phyloP scores from a whole-genome alignment of 2,329 filamentous ascomycete genomes.

The Uncinocarpus reesii region DNA sequence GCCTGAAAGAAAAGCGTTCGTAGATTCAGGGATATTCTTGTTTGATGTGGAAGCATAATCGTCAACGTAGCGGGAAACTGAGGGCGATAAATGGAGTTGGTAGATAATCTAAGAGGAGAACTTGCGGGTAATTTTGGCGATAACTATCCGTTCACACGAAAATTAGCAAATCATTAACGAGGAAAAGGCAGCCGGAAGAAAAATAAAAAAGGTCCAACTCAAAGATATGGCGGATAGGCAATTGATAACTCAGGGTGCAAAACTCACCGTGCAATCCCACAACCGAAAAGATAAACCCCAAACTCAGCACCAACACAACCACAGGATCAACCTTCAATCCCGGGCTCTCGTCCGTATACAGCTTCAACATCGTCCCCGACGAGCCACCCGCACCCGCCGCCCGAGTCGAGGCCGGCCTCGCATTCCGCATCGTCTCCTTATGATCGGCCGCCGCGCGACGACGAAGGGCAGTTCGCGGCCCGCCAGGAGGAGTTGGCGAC shows the following conservation, averaged over 20 bases:
- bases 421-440: slow-evolving; percentile 95
- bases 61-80: neutral
- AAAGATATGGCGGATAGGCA: neutral
- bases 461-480: slow-evolving; percentile 88
- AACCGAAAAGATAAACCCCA: slow-evolving; percentile 98
- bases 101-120: slow-evolving; percentile 45
- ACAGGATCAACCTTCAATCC: slow-evolving; percentile 97
- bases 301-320: slow-evolving; percentile 86
- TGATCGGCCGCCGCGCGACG: slow-evolving; percentile 92
- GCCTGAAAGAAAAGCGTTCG: neutral
- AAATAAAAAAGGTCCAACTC: neutral
- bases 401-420: slow-evolving; percentile 79
- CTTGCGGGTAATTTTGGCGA: slow-evolving; percentile 86
- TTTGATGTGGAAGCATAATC: neutral
- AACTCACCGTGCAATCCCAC: slow-evolving; percentile 89
- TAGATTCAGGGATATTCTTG: neutral
- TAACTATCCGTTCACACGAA: slow-evolving; percentile 48
- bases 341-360: slow-evolving; percentile 97
- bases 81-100: neutral
- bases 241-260: neutral
- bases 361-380: slow-evolving; percentile 95
- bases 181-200: neutral
- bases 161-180: neutral
- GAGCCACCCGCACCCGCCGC: slow-evolving; percentile 90
- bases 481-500: slow-evolving; percentile 81